phyloP scores from a whole-genome alignment of 352 stramenopile genomes.

The Globisporangium recalcitrans region DNA sequence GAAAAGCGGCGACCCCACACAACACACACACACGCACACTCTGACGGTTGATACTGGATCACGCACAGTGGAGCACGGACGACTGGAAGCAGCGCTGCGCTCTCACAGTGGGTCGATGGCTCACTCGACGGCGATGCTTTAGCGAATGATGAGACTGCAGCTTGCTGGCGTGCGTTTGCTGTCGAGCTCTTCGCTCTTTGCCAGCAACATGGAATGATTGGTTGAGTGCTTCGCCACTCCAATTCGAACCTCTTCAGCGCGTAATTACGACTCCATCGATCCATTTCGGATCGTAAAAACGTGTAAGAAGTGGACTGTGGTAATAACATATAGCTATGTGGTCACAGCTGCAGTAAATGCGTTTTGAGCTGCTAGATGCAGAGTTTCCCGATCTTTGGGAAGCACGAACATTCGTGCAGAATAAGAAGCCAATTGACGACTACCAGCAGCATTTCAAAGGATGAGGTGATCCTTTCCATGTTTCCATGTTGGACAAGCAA shows the following conservation, averaged over 20 bases:
- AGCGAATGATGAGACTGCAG: constrained; percentile 5
- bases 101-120: too few species aligned
- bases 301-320: neutral
- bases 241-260: neutral
- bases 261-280: constrained; percentile 3
- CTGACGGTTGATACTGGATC: neutral
- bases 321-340: neutral
- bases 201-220: constrained; percentile 7
- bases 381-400: neutral
- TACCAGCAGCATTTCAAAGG: neutral
- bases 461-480: neutral
- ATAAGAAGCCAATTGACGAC: neutral
- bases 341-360: neutral
- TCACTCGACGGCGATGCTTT: constrained; percentile 7
- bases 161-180: neutral
- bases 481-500: too few species aligned
- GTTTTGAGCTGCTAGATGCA: neutral
- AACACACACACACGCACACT: neutral
- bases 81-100: neutral
- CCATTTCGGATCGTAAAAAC: constrained; percentile 2
- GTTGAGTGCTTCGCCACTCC: neutral
- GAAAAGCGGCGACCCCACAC: neutral
- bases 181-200: neutral
- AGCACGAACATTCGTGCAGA: neutral
- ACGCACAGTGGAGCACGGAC: too few species aligned